Conservation (phyloP, 2,329 filamentous ascomycete genomes). For the Penicillium nordicum region DNA sequence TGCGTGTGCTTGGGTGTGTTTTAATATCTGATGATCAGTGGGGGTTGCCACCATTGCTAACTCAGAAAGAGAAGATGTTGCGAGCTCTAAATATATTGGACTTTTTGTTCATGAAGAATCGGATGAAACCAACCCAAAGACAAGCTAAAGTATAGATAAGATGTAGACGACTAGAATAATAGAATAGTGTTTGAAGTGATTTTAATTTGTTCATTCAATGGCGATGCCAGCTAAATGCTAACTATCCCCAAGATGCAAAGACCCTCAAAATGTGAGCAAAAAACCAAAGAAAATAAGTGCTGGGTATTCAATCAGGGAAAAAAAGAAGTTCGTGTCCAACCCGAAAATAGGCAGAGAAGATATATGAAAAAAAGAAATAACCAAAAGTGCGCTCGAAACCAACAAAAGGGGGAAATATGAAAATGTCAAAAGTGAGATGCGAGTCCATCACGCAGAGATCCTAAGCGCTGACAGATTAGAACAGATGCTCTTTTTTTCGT, state of each 20-base stretch:
- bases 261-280: neutral
- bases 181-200: neutral
- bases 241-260: slow-evolving; percentile 10
- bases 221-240: neutral
- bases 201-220: slow-evolving; percentile 6
- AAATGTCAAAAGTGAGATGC: neutral
- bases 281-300: neutral
- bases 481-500: neutral
- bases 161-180: neutral
- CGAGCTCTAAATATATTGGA: neutral
- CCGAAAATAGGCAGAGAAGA: slow-evolving; percentile 2
- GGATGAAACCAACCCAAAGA: neutral
- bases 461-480: slow-evolving; percentile 18
- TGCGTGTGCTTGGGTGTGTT: neutral
- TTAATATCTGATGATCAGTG: neutral
- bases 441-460: slow-evolving; percentile 17
- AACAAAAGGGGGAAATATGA: slow-evolving; percentile 2
- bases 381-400: slow-evolving; percentile 18
- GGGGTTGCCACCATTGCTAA: neutral
- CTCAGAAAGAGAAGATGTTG: neutral
- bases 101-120: neutral
- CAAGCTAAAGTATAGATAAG: neutral
- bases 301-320: slow-evolving; percentile 9
- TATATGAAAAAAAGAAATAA: neutral
- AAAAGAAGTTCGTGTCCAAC: slow-evolving; percentile 1